These are phyloP conservation scores for Terana coerulea DNA, from an alignment of 768 basidiomycete genomes.

Conservation along the genomic window DNA sequence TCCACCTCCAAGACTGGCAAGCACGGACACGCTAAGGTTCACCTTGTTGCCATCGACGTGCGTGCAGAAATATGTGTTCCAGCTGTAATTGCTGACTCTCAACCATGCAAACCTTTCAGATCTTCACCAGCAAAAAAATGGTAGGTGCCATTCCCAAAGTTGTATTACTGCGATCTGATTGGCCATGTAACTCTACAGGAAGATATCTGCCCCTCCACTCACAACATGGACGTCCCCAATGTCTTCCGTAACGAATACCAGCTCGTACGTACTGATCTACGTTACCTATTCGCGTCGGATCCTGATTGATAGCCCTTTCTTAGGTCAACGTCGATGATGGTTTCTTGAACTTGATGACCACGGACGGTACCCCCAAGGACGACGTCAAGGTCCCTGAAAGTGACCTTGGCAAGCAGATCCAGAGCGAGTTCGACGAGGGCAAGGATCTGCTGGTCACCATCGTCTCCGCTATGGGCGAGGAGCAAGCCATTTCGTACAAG, in stretches of 20 bases:
- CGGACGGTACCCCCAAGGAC: constrained; percentile 80
- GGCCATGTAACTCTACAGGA: constrained; percentile 45
- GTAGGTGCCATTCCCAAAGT: constrained; percentile 33
- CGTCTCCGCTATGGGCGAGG: constrained; percentile 88
- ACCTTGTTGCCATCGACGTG: constrained; percentile 95
- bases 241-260: constrained; percentile 87
- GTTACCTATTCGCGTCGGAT: constrained; percentile 2
- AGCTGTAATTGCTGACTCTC: constrained; percentile 1
- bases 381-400: constrained; percentile 92
- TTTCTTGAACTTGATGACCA: constrained; percentile 90
- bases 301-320: background rate
- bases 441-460: constrained; percentile 88
- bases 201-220: constrained; percentile 94
- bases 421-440: constrained; percentile 70
- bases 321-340: constrained; percentile 90
- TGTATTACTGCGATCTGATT: background rate
- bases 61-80: constrained; percentile 31
- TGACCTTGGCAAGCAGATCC: constrained; percentile 73
- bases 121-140: constrained; percentile 98
- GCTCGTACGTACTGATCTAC: constrained; percentile 53
- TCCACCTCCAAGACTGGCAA: constrained; percentile 99
- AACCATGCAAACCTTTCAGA: constrained; percentile 45
- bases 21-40: constrained; percentile 99
- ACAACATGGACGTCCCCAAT: constrained; percentile 99
- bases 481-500: constrained; percentile 87